Base-by-base conservation (phyloP, 1,139 yeast genomes). In the Saccharomycopsis hybrid region DNA sequence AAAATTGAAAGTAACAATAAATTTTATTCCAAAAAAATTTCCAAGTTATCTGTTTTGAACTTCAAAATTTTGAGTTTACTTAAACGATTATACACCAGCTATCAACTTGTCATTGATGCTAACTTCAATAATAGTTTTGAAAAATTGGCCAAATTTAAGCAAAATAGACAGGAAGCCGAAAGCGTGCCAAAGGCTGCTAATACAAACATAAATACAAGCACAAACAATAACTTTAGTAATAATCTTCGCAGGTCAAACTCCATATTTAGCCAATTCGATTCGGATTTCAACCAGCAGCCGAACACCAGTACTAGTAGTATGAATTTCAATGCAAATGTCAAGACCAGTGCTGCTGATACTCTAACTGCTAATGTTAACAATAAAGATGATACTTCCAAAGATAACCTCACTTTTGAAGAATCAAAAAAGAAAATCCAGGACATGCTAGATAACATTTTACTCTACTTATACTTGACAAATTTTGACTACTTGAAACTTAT, bases 401-500 rank as follows among this genome's bases (percentile, higher is more conserved):
- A 18, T 18, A 18, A 18, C 18, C 13, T 36, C 7, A 36, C 39
- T 8, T 51, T 48, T 28, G 52, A 51, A 40, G 41, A 45, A 25
- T 27, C 43, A 13, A 45, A 51, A 30, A 24, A 41, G 13, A 31
- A 24, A 13, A 36, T 49, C 27, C 48, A 46, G 27, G 52, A 49
- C 11, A 44, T 46, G 44, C 36, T 51, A 28, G 54, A 51, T 33
- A 49, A 30, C 11, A 49, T 51, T 11, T 36, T 51, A 9, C 32
- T 51, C n/a, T 27, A 51, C 30, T 28, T 33, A 11, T 7, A 41
- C 13, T 8, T 50, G 8, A 47, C 53, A 2, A 43, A 50, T 29
- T 25, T 32, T 11, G 43, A 31, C 11, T 50, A 48, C 29, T 44
- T 48, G 30, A 28, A 27, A 37, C 29, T 48, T 18, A 18, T 18